Evolutionary conservation across 2,329 filamentous ascomycete species (phyloP), one percentile per base, ranked within the genome.

Genomic region (Chaetomiaceae sp.): DNA sequence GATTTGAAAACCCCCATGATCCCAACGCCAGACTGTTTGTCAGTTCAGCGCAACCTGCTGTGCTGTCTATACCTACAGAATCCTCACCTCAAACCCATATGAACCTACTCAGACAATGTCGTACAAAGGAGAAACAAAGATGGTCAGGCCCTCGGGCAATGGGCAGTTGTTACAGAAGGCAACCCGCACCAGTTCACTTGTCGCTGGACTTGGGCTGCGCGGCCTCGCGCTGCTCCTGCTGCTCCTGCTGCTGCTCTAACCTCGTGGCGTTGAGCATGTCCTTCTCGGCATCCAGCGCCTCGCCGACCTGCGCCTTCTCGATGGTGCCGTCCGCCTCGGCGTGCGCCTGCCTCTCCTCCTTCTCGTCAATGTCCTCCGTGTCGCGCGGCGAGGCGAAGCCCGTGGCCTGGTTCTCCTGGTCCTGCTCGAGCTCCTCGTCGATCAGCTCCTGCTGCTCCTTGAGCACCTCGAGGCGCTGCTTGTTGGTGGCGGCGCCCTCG

Each of bases 381-480:
- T 97, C 93, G 65, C 90, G 87, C 1, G 87, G 87, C 8, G 85
- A 85, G 13, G 85, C 78, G 44, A 87, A 78, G 12, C 87, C 87
- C 35, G 81, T 82, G 63, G 83, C 83, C 67, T 87, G 83, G 70
- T 87, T 89, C 68, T 86, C 81, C 66, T 90, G 81, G 63, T 88
- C 87, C 73, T 99, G 92, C 74, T 93, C 82, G 58, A 92, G 95
- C 76, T 99, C 93, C 67, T 99, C 93, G 57, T 96, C 86, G 52
- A 99, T 99, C 56, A 99, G 82, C 68, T 96, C 93, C 69, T 99
- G 88, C 75, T 99, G 93, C 75, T 99, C 93, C 79, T 90, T 95
- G 66, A 99, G 80, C 14, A 99, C 93, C 75, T 99, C 93, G 37
- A 99, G 86, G 68, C 93, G 87, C 77, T 97, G 93, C 79, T 95